Evolutionary conservation across 2,329 filamentous ascomycete species (phyloP).

Genomic region (Aspergillus jensenii): DNA sequence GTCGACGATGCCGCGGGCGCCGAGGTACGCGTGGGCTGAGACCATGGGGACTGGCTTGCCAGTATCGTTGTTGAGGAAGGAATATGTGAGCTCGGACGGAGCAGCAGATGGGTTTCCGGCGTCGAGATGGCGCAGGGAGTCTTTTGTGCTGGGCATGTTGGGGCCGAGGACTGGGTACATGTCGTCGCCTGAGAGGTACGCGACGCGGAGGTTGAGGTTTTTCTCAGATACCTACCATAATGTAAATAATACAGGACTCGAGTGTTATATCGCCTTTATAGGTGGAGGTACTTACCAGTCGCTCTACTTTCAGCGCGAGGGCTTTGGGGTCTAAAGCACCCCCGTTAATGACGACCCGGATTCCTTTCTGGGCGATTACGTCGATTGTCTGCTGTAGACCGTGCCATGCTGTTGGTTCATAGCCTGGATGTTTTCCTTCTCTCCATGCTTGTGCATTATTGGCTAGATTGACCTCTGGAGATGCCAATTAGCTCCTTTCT

Average conservation of each 20-base stretch:
- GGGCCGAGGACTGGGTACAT: slow-evolving; percentile 36
- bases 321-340: slow-evolving; percentile 57
- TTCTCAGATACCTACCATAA: slow-evolving; percentile 32
- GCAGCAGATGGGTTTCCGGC: slow-evolving; percentile 37
- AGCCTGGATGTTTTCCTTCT: slow-evolving; percentile 44
- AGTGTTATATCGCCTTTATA: background rate
- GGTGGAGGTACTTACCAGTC: slow-evolving; percentile 30
- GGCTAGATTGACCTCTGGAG: slow-evolving; percentile 47
- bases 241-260: background rate
- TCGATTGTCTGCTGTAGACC: slow-evolving; percentile 48
- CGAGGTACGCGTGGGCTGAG: slow-evolving; percentile 49
- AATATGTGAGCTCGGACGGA: slow-evolving; percentile 35
- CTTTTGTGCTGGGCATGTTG: slow-evolving; percentile 31
- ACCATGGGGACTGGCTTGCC: slow-evolving; percentile 48
- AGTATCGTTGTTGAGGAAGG: slow-evolving; percentile 35
- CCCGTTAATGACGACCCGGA: slow-evolving; percentile 59
- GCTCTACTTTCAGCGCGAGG: slow-evolving; percentile 47
- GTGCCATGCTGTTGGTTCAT: slow-evolving; percentile 51
- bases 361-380: slow-evolving; percentile 48
- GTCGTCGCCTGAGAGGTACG: slow-evolving; percentile 49
- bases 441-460: slow-evolving; percentile 46
- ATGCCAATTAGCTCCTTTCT: background rate
- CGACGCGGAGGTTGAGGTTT: slow-evolving; percentile 41
- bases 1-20: slow-evolving; percentile 49
- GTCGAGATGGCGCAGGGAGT: slow-evolving; percentile 45